Evolutionary conservation across 2,329 filamentous ascomycete species (phyloP).

Genomic region (Alternaria hordeiaustralica): DNA sequence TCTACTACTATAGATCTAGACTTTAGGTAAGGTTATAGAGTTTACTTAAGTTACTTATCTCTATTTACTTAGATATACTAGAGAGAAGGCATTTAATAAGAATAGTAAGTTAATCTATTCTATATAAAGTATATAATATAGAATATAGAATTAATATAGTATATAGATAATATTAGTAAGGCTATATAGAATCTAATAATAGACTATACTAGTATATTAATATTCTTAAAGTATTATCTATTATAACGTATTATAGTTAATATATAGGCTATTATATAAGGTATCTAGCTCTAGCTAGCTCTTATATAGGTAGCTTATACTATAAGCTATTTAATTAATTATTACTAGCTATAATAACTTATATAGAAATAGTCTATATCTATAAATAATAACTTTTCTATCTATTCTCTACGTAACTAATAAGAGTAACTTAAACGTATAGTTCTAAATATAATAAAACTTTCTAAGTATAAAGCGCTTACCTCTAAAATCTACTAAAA

Average conservation of each 20-base stretch:
- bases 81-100: conserved; percentile 49
- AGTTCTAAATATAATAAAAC: conserved; percentile 18
- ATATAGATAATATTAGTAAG: conserved; percentile 35
- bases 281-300: conserved; percentile 14
- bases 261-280: conserved; percentile 19
- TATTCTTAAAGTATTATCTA: conserved; percentile 13
- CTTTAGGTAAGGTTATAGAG: conserved; percentile 40
- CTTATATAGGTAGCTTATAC: conserved; percentile 24
- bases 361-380: conserved; percentile 20
- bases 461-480: conserved; percentile 22
- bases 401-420: conserved; percentile 14
- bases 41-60: conserved; percentile 28
- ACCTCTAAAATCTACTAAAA: conserved; percentile 15
- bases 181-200: conserved; percentile 43
- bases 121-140: neutral
- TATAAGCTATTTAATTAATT: conserved; percentile 25
- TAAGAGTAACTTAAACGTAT: conserved; percentile 18
- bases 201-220: conserved; percentile 10
- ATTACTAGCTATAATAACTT: conserved; percentile 14
- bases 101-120: conserved; percentile 36
- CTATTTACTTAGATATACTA: conserved; percentile 46
- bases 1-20: conserved; percentile 37
- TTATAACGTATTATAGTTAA: conserved; percentile 18
- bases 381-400: conserved; percentile 17
- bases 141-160: conserved; percentile 10